These are phyloP conservation scores for Ramichloridium luteum DNA, from an alignment of 2,329 filamentous ascomycete species.

Conservation along the genomic window DNA sequence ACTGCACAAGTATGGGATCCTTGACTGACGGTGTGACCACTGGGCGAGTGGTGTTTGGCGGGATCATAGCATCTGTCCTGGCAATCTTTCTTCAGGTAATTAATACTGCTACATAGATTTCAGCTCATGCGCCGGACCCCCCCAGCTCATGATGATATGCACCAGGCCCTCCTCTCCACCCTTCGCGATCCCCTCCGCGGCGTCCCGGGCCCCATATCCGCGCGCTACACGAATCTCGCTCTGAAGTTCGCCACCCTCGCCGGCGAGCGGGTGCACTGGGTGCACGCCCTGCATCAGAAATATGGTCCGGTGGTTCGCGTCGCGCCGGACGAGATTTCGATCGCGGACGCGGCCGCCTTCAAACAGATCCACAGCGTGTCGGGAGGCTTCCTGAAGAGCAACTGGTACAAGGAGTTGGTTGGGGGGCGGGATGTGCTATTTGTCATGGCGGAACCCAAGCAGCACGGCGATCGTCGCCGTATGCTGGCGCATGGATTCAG, in stretches of 20 bases:
- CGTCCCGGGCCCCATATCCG: conserved; percentile 21
- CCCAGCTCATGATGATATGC: no score
- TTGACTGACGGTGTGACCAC: no score
- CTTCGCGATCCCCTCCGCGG: conserved; percentile 18
- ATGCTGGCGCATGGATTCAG: conserved; percentile 28
- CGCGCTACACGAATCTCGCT: conserved; percentile 15
- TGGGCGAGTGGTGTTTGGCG: no score
- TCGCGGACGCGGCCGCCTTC: conserved; percentile 18
- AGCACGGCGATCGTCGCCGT: conserved; percentile 26
- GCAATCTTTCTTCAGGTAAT: no score
- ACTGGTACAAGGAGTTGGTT: conserved; percentile 18
- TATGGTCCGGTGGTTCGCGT: conserved; percentile 23
- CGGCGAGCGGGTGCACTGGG: conserved; percentile 29
- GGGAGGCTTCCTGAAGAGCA: conserved; percentile 17
- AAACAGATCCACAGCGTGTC: conserved; percentile 22
- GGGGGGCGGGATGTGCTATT: conserved; percentile 24
- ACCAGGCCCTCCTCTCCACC: no score
- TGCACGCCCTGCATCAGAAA: conserved; percentile 26
- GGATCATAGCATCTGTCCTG: no score
- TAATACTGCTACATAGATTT: no score
- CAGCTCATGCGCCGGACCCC: no score
- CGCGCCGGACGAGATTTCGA: conserved; percentile 19
- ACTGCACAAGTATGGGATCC: no score
- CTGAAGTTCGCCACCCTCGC: conserved; percentile 28
- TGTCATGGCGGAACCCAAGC: conserved; percentile 25